Percentiles rank a stretch among this genome's conserved stretches.
phyloP scores from a whole-genome alignment of 1,284 basidiomycete genomes.

The Naganishia cerealis region DNA sequence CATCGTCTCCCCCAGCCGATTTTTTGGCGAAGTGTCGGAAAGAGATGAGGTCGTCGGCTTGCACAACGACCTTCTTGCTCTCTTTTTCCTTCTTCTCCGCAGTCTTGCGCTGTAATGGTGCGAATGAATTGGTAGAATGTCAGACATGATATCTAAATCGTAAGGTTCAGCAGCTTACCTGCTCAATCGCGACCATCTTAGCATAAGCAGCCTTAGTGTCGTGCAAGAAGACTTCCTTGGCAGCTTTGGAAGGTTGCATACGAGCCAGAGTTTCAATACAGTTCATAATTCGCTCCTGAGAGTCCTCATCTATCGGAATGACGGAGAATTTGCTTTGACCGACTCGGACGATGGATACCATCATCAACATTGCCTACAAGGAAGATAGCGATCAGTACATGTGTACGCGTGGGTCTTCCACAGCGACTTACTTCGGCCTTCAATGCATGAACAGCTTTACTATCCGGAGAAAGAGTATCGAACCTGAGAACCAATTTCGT shows the following conservation, averaged over 20 bases:
- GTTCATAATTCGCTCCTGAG: constrained; percentile 91
- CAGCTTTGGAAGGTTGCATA: constrained; percentile 63
- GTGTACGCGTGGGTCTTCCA: background rate
- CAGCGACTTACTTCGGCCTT: constrained; percentile 71
- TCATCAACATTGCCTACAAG: constrained; percentile 86
- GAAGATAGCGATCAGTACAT: background rate
- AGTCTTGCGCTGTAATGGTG: constrained; percentile 65
- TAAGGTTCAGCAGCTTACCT: constrained; percentile 59
- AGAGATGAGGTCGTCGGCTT: constrained; percentile 86
- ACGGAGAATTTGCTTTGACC: constrained; percentile 94
- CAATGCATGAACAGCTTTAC: constrained; percentile 66
- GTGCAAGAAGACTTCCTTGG: constrained; percentile 83
- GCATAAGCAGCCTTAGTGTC: constrained; percentile 92
- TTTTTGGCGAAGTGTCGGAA: constrained; percentile 97
- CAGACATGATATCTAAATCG: constrained; percentile 6
- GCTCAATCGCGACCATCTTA: constrained; percentile 89
- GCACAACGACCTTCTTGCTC: constrained; percentile 70
- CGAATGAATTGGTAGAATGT: constrained; percentile 6
- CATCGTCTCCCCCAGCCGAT: constrained; percentile 69
- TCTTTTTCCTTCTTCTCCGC: constrained; percentile 82
- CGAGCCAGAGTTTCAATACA: constrained; percentile 89
- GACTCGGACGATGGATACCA: constrained; percentile 94
- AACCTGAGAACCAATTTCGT: constrained; percentile 90
- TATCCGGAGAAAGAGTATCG: constrained; percentile 64
- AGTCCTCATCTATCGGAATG: constrained; percentile 95